A percentile compares a stretch with the other conserved stretches of the same genome.
Conservation (phyloP, 1,284 basidiomycete genomes). For the Apiotrichum sp. region DNA sequence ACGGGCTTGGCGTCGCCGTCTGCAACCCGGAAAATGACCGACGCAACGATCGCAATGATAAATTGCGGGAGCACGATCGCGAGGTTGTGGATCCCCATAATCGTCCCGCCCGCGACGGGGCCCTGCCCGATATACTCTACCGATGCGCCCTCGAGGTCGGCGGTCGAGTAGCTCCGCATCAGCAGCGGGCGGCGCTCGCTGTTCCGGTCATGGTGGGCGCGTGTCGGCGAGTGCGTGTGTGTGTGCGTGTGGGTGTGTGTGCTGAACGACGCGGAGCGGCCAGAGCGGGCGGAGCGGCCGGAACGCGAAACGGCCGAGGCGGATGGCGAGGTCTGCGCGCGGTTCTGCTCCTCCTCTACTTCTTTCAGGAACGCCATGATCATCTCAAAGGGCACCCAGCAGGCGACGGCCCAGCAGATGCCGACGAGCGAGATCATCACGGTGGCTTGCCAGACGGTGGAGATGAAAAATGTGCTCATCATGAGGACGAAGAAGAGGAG, state of each 20-base stretch:
- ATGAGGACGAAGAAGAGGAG: slow-evolving; percentile 71
- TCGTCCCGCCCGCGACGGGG: slow-evolving; percentile 79
- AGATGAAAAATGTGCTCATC: slow-evolving; percentile 75
- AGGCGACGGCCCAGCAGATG: slow-evolving; percentile 89
- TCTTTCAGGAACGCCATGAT: slow-evolving; percentile 93
- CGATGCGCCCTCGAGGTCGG: slow-evolving; percentile 46
- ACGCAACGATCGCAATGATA: slow-evolving; percentile 79
- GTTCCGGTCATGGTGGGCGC: neutral
- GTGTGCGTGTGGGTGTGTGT: no score
- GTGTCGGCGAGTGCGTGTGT: no score
- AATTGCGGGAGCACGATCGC: slow-evolving; percentile 91
- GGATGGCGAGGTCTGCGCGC: no score
- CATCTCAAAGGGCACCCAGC: slow-evolving; percentile 85
- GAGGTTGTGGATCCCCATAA: slow-evolving; percentile 91
- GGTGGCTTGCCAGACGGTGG: slow-evolving; percentile 69
- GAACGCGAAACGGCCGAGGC: neutral
- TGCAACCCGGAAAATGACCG: slow-evolving; percentile 75
- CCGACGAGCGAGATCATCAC: slow-evolving; percentile 75
- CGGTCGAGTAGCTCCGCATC: slow-evolving; percentile 61
- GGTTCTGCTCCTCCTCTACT: slow-evolving; percentile 49
- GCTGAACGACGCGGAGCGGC: no score
- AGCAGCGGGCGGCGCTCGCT: slow-evolving; percentile 13
- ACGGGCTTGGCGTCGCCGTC: slow-evolving; percentile 48
- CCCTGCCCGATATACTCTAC: slow-evolving; percentile 50
- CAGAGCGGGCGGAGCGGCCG: no score